Percentiles rank a stretch among this genome's conserved stretches.
Evolutionary conservation across 176 grass and related monocot genomes (phyloP).

Genomic region (Oryza glumipatula): DNA sequence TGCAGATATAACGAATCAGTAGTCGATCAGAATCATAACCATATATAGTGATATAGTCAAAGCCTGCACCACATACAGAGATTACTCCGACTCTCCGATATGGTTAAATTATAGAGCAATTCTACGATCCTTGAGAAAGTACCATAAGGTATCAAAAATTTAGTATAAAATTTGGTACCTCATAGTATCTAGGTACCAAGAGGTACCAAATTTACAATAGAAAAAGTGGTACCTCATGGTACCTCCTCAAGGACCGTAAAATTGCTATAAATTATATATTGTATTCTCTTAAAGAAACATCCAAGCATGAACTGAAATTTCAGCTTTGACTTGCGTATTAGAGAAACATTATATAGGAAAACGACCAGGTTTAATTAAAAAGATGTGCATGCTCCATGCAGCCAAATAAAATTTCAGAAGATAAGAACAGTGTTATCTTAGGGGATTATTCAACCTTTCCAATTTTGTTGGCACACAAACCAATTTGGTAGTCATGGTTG

Average conservation of each 20-base stretch:
- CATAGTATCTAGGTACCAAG: no score
- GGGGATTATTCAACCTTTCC: conserved; percentile 42
- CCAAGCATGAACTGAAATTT: conserved; percentile 29
- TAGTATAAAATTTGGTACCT: no score
- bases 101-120: conserved; percentile 17
- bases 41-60: conserved; percentile 9
- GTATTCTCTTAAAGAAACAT: conserved; percentile 25
- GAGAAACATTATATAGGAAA: conserved; percentile 37
- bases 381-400: conserved; percentile 28
- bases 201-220: no score
- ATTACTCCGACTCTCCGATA: conserved; percentile 27
- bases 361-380: conserved; percentile 39
- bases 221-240: no score
- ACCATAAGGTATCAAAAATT: no score
- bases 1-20: conserved; percentile 5
- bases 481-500: conserved; percentile 22
- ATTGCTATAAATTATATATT: conserved; percentile 7
- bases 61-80: conserved; percentile 32
- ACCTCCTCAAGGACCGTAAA: no score
- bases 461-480: conserved; percentile 34
- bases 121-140: no score
- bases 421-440: conserved; percentile 16
- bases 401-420: conserved; percentile 26
- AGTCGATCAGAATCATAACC: not conserved
- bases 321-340: conserved; percentile 29